phyloP scores from a whole-genome alignment of 139 green algal species.

The Chlamydomonas applanata region DNA sequence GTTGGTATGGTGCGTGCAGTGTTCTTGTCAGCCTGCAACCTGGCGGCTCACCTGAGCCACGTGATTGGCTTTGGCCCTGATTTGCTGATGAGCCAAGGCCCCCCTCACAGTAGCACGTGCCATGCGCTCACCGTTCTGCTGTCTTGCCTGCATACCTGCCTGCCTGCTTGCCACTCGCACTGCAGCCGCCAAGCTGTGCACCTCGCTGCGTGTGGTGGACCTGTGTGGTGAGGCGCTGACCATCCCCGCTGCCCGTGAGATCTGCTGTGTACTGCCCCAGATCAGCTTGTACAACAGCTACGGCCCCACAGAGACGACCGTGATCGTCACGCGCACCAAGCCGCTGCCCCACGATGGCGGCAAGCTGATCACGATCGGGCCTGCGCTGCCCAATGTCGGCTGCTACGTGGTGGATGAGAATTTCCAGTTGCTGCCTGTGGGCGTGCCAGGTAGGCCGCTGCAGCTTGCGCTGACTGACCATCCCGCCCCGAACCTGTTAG shows the following conservation, averaged over 20 bases:
- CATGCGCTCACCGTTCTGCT: no score
- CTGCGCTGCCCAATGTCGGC: neutral
- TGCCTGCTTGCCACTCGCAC: neutral
- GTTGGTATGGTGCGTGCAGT: neutral
- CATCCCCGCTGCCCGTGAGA: neutral
- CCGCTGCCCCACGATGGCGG: neutral
- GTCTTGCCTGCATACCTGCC: neutral
- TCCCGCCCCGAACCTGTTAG: no score
- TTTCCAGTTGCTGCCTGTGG: neutral
- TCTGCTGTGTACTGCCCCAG: neutral
- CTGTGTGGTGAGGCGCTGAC: neutral
- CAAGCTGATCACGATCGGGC: neutral
- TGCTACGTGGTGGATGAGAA: neutral
- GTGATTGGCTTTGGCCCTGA: no score
- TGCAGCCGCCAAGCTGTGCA: neutral
- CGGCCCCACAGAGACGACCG: neutral
- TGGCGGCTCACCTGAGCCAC: no score
- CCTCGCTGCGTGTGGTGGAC: neutral
- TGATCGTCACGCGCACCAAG: neutral
- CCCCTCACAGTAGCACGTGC: no score
- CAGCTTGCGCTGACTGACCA: no score
- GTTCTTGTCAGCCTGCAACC: no score
- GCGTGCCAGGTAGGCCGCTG: neutral
- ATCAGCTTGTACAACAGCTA: slow-evolving; percentile 7
- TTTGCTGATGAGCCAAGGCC: no score